A percentile compares a stretch with the other conserved stretches of the same genome.
Evolutionary conservation across 106 monocot genomes (phyloP).

Genomic region (Phalaenopsis aphrodite): DNA sequence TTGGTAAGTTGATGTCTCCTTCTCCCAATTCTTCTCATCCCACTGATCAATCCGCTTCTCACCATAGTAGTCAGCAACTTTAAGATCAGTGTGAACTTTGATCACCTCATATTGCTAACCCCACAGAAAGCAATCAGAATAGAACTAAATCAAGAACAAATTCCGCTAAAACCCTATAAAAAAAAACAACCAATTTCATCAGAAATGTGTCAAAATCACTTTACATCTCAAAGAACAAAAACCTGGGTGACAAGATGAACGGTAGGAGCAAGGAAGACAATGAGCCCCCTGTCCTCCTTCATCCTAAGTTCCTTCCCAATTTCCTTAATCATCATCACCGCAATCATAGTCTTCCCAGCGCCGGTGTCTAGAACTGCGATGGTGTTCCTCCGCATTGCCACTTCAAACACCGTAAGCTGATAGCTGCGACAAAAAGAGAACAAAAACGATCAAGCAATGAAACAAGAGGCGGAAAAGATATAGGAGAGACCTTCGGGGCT

Average conservation of each 20-base stretch:
- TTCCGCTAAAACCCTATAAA: not conserved
- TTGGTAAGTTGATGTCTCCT: conserved; percentile 26
- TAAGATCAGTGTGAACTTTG: conserved; percentile 36
- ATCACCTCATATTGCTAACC: conserved; percentile 71
- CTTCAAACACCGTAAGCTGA: conserved; percentile 38
- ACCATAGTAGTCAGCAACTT: conserved; percentile 47
- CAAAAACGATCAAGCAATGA: not conserved
- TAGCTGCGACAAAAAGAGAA: conserved; percentile 26
- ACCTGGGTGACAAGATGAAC: conserved; percentile 84
- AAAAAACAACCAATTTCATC: not conserved
- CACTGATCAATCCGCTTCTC: conserved; percentile 67
- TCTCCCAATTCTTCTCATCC: conserved; percentile 55
- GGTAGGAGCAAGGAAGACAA: conserved; percentile 84
- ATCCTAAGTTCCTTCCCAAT: conserved; percentile 24
- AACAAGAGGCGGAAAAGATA: not conserved
- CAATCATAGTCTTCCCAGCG: conserved; percentile 74
- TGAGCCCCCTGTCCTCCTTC: conserved; percentile 17
- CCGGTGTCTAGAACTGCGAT: conserved; percentile 76
- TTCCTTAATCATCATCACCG: conserved; percentile 52
- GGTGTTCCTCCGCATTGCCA: conserved; percentile 64
- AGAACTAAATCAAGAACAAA: not conserved
- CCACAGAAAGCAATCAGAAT: conserved; percentile 1
- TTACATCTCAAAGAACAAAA: not conserved
- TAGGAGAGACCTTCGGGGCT: conserved; percentile 1
- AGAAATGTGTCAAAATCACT: not conserved